Evolutionary conservation across 768 basidiomycete species (phyloP), one percentile per base, ranked within the genome.

Genomic region (Agaricus subrufescens): DNA sequence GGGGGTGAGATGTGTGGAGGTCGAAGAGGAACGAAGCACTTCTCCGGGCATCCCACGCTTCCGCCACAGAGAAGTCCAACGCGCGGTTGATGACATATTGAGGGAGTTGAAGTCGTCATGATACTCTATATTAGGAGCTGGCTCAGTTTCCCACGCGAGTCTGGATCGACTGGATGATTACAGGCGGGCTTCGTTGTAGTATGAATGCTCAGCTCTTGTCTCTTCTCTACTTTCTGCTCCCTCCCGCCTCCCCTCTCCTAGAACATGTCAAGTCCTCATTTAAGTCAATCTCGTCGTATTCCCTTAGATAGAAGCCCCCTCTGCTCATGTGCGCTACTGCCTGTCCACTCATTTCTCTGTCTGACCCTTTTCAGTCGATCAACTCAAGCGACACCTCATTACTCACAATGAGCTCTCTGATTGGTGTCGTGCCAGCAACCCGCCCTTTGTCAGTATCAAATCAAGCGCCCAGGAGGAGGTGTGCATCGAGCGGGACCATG

Each of bases 1-100:
- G 53, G 86, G 88, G 4, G 83, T 90, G 25, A 73, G 74, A 60
- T 85, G 86, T 50, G 71, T 82, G 26, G 74, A 77, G 66, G 71
- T 86, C 15, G 74, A 71, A 52, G 63, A 30, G 54, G 60, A 58
- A 12, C 30, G 4, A 52, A 38, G 19, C 48, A 54, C 46, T 27
- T 60, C 59, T 46, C 54, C 56, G 42, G 59, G 58, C 48, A 63
- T 66, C 19, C 51, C 55, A 43, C 69, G 58, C 56, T 87, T 83
- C 59, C 74, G 79, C 58, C 78, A 77, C 23, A 65, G 63, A 6
- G 69, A 69, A 34, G 80, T 86, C 9, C 66, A 74, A 57, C 56
- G 64, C 12, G 83, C 74, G 2, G 65, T 87, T 31, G 65, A 69
- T 31, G 63, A 59, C 19, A 70, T 71, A 26, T 56, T 67, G 54